phyloP scores from a whole-genome alignment of 2,329 filamentous ascomycete genomes.

The Aspergillus terreus region DNA sequence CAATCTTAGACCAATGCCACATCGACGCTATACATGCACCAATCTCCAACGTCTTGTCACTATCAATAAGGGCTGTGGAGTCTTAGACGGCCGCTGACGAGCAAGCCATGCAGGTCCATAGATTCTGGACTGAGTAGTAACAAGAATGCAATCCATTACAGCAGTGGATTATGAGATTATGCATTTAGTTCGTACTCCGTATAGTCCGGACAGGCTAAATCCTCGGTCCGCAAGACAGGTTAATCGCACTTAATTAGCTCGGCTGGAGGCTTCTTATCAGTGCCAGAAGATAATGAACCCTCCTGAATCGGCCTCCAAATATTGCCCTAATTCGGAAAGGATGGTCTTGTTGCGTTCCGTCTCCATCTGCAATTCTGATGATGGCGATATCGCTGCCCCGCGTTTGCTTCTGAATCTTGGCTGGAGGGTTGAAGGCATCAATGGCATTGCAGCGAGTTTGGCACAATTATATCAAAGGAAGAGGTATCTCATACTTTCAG shows the following conservation, averaged over 20 bases:
- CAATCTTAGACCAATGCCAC: background rate
- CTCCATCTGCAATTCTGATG: background rate
- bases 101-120: background rate
- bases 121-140: background rate
- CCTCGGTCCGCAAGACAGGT: background rate
- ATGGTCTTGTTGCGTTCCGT: background rate
- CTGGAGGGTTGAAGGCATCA: background rate
- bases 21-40: background rate
- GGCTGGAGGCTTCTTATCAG: constrained; percentile 1
- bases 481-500: background rate
- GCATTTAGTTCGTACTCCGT: background rate
- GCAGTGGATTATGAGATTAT: background rate
- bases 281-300: background rate
- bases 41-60: background rate
- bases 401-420: background rate
- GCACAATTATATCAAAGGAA: background rate
- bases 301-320: constrained; percentile 2
- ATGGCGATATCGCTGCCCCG: background rate
- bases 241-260: background rate
- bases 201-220: background rate
- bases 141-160: background rate
- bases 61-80: background rate
- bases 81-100: background rate
- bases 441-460: background rate
- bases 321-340: constrained; percentile 4